Base-by-base conservation (phyloP, 805 yeast species). In the Saccharomycopsis babjevae region DNA sequence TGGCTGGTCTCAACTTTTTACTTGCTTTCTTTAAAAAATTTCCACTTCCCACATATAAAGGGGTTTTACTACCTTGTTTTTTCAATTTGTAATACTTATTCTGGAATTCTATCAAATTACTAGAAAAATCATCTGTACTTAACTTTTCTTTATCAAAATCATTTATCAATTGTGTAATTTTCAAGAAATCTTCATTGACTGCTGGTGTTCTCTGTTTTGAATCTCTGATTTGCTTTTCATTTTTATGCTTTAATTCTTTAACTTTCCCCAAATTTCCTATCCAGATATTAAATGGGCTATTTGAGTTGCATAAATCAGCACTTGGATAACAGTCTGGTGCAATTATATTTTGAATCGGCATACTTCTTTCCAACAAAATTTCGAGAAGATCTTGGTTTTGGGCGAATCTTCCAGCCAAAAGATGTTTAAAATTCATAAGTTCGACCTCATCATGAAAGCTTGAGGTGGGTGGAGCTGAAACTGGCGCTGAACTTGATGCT, bases 381-480 rank as follows among this genome's bases (percentile, higher is more conserved):
- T 81, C 84, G 64, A 81, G 67, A 50, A 74, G 72, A 59, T 80
- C 83, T 55, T 79, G 84, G 66, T 80, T 81, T 52, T 73, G 69
- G 7, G 77, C 68, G 62, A 76, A 79, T 59, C 83, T 65, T 39
- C 72, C 69, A 22, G 77, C 69, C 0, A 82, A 80, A 57, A 78
- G 81, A 1, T 73, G 69, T 36, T 83, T 67, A 67, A 76, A 80
- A 5, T 78, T 75, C 67, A 80, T 76, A 57, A 80, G 75, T 65
- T 81, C 84, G 1, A 82, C 83, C 64, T 80, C 83, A 63, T 81
- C 84, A 63, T 80, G 84, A 13, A 52, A 46, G n/a, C 28, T 46
- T 3, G 52, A 46, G 1, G 52, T 46, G 2, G 52, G 52, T 22
- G 52, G 52, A 2, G n/a, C n/a, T 46, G 52, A 16, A 46, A 46